Conservation (phyloP, 306 rosid species). For the Fragaria ananassa region DNA sequence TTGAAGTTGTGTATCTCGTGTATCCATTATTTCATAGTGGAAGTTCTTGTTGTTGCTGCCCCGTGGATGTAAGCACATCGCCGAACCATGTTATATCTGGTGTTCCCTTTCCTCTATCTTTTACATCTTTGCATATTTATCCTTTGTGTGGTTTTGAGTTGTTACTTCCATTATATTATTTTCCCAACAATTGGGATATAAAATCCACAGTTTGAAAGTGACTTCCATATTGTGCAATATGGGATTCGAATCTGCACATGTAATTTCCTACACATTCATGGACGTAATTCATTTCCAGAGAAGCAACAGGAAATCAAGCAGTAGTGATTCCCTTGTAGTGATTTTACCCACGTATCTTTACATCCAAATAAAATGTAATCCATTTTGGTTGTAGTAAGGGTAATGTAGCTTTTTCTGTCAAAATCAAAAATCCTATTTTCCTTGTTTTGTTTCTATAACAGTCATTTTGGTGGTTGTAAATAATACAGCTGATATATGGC, state of each 20-base stretch:
- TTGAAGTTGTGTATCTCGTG: too few relatives aligned
- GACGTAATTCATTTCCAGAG: background rate
- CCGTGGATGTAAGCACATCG: too few relatives aligned
- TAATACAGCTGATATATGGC: background rate
- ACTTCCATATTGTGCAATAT: background rate
- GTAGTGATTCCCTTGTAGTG: background rate
- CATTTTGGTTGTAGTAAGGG: background rate
- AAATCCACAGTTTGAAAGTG: constrained; percentile 2
- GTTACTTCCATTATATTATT: too few relatives aligned
- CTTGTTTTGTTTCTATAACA: background rate
- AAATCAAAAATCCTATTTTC: background rate
- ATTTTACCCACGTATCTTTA: background rate
- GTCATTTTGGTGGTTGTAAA: background rate
- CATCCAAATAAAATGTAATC: background rate
- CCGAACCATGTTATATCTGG: too few relatives aligned
- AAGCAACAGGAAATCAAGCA: constrained; percentile 1
- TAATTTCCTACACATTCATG: background rate
- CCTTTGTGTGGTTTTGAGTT: too few relatives aligned
- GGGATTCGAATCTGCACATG: background rate
- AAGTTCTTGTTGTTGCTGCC: too few relatives aligned
- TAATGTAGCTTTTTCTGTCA: background rate
- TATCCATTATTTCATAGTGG: too few relatives aligned
- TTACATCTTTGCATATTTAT: too few relatives aligned
- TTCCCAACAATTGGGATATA: too few relatives aligned
- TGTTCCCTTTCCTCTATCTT: too few relatives aligned